A percentile compares a stretch with the other conserved stretches of the same genome.
These are phyloP conservation scores for Trichoderma sp. DNA, from an alignment of 2,329 filamentous ascomycete species.

Conservation along the genomic window DNA sequence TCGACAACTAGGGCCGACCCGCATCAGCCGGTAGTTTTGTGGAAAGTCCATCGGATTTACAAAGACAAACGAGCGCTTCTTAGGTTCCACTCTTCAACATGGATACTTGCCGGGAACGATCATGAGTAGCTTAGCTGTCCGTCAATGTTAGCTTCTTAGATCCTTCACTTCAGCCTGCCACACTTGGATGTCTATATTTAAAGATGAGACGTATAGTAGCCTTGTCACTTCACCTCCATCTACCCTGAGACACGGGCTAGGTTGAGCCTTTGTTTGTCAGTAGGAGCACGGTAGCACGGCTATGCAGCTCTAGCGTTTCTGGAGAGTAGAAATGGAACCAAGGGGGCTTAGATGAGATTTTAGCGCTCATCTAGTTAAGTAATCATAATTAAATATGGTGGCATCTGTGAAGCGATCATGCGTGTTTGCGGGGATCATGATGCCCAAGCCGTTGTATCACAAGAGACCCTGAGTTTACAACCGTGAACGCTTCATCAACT, in stretches of 20 bases:
- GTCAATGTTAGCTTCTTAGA: background rate
- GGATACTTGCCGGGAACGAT: background rate
- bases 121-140: background rate
- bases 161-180: too few species aligned
- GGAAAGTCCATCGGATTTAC: background rate
- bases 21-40: background rate
- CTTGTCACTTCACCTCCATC: background rate
- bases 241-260: background rate
- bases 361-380: background rate
- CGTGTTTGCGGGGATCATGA: background rate
- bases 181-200: background rate
- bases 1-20: background rate
- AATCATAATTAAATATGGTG: background rate
- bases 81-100: background rate
- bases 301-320: background rate
- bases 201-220: background rate
- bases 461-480: background rate
- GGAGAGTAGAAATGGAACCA: background rate
- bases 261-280: background rate
- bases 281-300: background rate
- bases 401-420: background rate
- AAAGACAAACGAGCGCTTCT: background rate
- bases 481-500: too few species aligned
- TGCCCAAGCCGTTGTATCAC: background rate
- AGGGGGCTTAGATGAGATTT: constrained; percentile 2